Evolutionary conservation across 2,329 filamentous ascomycete species (phyloP), one percentile per base, ranked within the genome.

Genomic region (Aspergillus novoparasiticus): DNA sequence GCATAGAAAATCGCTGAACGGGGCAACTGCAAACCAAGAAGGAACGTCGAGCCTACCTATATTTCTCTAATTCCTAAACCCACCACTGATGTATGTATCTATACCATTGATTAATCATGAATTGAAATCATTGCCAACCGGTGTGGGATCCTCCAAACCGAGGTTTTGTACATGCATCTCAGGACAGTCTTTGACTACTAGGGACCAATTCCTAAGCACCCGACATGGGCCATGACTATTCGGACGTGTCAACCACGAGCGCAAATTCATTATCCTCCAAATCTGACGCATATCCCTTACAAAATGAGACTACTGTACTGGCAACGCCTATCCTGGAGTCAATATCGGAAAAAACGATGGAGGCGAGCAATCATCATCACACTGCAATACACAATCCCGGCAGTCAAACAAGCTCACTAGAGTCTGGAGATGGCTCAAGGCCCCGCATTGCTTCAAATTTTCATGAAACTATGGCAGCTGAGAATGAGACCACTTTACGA

Each of bases 171-270:
- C 60, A 66, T 67, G 66, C 50, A 45, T 61, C 57, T 46, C 58
- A 64, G 58, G 58, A 41, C 56, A 32, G 32, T 48, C 58, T 60
- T 36, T 60, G 34, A 50, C 57, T 50, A 51, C 57, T 54, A 58
- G 36, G 19, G 30, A 46, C 57, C 39, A 16, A 58, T 63, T 50
- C 54, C 60, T 60, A 59, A 58, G 57, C 62, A 61, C 58, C 66
- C 69, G 75, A 68, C 43, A 77, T 78, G 75, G 72, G 73, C 62
- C 67, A 75, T 73, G 72, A 62, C 61, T 56, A 58, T 56, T 66
- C 66, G 51, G 67, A 68, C 57, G 62, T 66, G 41, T 70, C 68
- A 48, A 66, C 68, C 54, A 68, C 69, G 54, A 72, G 63, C 61
- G 62, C 62, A 48, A 70, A 64, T 48, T 59, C 68, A 41, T 54